Evolutionary conservation across 352 stramenopile species (phyloP), one percentile per base, ranked within the genome.

Genomic region (Ophiocytium majus): DNA sequence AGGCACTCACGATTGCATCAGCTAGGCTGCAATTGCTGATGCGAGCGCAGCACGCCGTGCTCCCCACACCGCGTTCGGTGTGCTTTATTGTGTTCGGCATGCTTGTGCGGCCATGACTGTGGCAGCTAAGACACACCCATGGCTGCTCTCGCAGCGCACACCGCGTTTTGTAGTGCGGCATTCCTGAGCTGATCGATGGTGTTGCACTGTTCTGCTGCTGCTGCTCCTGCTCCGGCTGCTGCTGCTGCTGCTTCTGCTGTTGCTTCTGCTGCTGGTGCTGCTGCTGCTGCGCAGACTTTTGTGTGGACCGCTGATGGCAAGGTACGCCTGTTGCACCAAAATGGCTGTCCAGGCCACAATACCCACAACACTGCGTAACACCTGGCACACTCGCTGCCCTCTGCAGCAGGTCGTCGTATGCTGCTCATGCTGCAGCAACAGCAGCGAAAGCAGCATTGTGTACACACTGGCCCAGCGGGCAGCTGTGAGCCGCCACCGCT

Each of bases 291-390:
- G 43, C 66, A 78, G 66, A 78, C 66, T 5, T 78, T 78, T 78
- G 66, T 78, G 32, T 78, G 66, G 32, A 78, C 66, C 32, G 32
- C 66, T 17, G 66, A 78, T 78, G 66, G 66, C 35, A 78, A 78
- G 66, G 66, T 78, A 78, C 5, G 14, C 5, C 43, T 14, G 14
- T 14, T 57, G 14, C 43, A 57, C 43, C n/a, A n/a, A 14, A 5
- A 57, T 57, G 5, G 5, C 5, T 14, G 5, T 57, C 43, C 5
- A 57, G 5, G 43, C 14, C 5, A 57, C 43, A 57, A 5, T 57
- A 14, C 14, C 14, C 5, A 57, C 43, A 5, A 14, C 43, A 57
- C 5, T 14, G 5, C 43, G 43, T 14, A 57, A 57, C 43, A 14
- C 43, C 14, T 57, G 43, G 5, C 43, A 57, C n/a, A n/a, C n/a